These are phyloP conservation scores for Aspergillus awamori DNA, from an alignment of 2,329 filamentous ascomycete genomes.

Conservation along the genomic window DNA sequence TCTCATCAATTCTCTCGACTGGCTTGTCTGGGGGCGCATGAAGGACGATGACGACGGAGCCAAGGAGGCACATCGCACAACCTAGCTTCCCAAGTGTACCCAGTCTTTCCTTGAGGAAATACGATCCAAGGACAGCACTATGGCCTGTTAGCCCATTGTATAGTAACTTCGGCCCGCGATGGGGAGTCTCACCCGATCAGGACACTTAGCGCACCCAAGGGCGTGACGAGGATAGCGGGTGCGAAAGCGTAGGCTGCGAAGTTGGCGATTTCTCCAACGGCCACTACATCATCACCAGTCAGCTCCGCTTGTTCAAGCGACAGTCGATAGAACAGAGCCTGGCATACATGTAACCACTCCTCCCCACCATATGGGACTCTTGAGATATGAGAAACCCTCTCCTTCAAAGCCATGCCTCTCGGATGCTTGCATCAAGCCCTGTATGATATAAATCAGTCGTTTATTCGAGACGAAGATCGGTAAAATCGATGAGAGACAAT, in stretches of 20 bases:
- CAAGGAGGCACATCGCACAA: slow-evolving; percentile 93
- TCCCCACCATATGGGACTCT: slow-evolving; percentile 96
- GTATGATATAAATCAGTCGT: slow-evolving; percentile 24
- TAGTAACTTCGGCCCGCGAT: neutral
- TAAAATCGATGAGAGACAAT: slow-evolving; percentile 13
- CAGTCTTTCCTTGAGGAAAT: slow-evolving; percentile 87
- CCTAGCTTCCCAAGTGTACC: slow-evolving; percentile 91
- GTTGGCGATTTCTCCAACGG: slow-evolving; percentile 91
- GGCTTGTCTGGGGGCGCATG: slow-evolving; percentile 94
- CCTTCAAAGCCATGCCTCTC: slow-evolving; percentile 94
- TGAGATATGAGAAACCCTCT: slow-evolving; percentile 91
- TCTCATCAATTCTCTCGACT: slow-evolving; percentile 87
- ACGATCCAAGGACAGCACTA: slow-evolving; percentile 87
- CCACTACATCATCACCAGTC: slow-evolving; percentile 62
- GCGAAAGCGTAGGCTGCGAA: slow-evolving; percentile 98
- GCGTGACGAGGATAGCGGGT: slow-evolving; percentile 96
- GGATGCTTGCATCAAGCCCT: slow-evolving; percentile 89
- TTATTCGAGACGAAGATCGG: slow-evolving; percentile 8
- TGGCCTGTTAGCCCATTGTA: slow-evolving; percentile 24
- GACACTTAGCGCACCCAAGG: slow-evolving; percentile 88
- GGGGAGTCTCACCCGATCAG: slow-evolving; percentile 68
- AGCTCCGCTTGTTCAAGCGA: slow-evolving; percentile 13
- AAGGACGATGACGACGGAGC: slow-evolving; percentile 94
- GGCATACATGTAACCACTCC: slow-evolving; percentile 82
- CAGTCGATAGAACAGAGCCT: slow-evolving; percentile 15